These are phyloP conservation scores for Ophiocordyceps camponoti-leonardi DNA, from an alignment of 2,329 filamentous ascomycete species.

Conservation along the genomic window DNA sequence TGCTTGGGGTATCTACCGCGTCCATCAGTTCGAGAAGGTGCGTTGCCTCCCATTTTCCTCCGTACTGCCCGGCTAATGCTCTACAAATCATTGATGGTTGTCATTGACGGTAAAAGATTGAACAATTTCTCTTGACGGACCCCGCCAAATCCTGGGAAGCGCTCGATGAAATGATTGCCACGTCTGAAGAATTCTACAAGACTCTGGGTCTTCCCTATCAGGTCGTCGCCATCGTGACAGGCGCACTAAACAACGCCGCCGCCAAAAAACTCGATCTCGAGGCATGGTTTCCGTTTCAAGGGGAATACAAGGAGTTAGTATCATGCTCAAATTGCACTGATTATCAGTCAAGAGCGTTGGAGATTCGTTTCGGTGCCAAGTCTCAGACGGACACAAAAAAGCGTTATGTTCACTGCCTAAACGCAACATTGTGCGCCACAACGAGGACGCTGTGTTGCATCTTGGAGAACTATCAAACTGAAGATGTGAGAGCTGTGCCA, in stretches of 20 bases:
- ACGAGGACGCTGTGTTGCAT: constrained; percentile 87
- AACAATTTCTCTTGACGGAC: constrained; percentile 67
- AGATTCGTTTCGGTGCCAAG: constrained; percentile 84
- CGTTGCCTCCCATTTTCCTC: neutral
- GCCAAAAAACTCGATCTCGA: constrained; percentile 93
- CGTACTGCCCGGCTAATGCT: neutral
- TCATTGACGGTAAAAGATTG: constrained; percentile 25
- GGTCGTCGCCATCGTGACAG: constrained; percentile 88
- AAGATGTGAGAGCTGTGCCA: constrained; percentile 41
- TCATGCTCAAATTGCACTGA: constrained; percentile 97
- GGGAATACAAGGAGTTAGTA: constrained; percentile 96
- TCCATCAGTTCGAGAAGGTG: constrained; percentile 94
- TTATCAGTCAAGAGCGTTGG: constrained; percentile 85
- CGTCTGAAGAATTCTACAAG: constrained; percentile 90
- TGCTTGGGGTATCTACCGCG: constrained; percentile 94
- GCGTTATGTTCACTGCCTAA: constrained; percentile 86
- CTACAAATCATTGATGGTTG: neutral
- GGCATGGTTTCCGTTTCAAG: constrained; percentile 91
- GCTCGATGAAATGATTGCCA: constrained; percentile 83
- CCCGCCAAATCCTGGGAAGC: constrained; percentile 85
- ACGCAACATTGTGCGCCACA: constrained; percentile 79
- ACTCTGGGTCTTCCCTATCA: constrained; percentile 78
- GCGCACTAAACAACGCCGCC: constrained; percentile 61
- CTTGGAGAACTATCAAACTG: constrained; percentile 91
- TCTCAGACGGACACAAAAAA: constrained; percentile 68